Evolutionary conservation across 1,284 basidiomycete genomes (phyloP).

Genomic region (Ceratobasidium sp.): DNA sequence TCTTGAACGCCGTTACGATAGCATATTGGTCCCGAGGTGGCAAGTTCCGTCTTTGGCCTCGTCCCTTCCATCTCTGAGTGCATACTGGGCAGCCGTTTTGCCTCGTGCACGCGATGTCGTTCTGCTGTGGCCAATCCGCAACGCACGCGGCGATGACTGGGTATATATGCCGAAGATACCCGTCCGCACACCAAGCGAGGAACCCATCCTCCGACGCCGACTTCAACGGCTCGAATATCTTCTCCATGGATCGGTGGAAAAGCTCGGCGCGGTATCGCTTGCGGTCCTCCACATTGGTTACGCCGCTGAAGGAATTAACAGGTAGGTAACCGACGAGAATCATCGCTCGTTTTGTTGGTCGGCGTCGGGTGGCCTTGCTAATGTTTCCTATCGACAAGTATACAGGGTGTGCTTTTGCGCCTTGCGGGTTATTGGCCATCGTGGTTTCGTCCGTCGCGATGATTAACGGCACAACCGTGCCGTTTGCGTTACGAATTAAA

Average conservation of each 20-base stretch:
- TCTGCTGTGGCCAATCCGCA: slow-evolving; percentile 27
- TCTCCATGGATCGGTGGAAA: slow-evolving; percentile 41
- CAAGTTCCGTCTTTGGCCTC: background rate
- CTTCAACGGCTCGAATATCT: slow-evolving; percentile 36
- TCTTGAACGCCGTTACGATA: background rate
- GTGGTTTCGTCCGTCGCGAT: background rate
- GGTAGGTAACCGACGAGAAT: slow-evolving; percentile 38
- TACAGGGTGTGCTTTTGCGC: background rate
- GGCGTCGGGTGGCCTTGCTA: slow-evolving; percentile 16
- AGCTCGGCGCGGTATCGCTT: background rate
- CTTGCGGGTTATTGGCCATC: background rate
- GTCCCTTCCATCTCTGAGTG: background rate
- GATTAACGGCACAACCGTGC: background rate
- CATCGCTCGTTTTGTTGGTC: slow-evolving; percentile 29
- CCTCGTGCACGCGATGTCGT: slow-evolving; percentile 7
- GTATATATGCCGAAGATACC: slow-evolving; percentile 31
- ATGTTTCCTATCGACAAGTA: slow-evolving; percentile 41
- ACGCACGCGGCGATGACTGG: slow-evolving; percentile 37
- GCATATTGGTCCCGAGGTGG: background rate
- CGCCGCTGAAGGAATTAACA: background rate
- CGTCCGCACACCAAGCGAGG: slow-evolving; percentile 23
- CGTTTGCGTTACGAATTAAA: background rate
- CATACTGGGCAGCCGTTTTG: slow-evolving; percentile 15
- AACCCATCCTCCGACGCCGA: slow-evolving; percentile 7
- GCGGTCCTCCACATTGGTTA: background rate